Percentiles rank a stretch among this genome's conserved stretches.
These are phyloP conservation scores for Agrocybe pediades DNA, from an alignment of 768 basidiomycete species.

Conservation along the genomic window DNA sequence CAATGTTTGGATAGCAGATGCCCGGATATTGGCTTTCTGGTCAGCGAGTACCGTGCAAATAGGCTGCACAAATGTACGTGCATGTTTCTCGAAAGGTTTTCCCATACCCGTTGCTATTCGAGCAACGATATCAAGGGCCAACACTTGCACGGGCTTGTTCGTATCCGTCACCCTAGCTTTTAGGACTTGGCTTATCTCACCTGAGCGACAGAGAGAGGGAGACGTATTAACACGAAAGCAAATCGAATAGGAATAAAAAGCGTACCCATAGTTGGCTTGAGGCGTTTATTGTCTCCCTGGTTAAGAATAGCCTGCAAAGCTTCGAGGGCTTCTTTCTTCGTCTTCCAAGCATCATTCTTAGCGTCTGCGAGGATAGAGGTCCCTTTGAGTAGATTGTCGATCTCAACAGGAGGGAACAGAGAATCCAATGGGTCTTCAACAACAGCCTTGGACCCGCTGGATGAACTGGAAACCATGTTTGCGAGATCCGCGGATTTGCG, in stretches of 20 bases:
- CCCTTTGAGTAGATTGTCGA: slow-evolving; percentile 82
- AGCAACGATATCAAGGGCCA: slow-evolving; percentile 88
- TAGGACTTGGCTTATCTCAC: slow-evolving; percentile 87
- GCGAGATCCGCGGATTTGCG: slow-evolving; percentile 78
- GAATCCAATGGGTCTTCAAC: slow-evolving; percentile 84
- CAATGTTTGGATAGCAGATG: slow-evolving; percentile 76
- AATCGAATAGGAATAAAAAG: slow-evolving; percentile 2
- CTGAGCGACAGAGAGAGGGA: slow-evolving; percentile 42
- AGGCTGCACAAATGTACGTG: slow-evolving; percentile 72
- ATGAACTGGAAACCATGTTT: slow-evolving; percentile 42
- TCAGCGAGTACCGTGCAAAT: slow-evolving; percentile 88
- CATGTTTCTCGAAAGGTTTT: slow-evolving; percentile 90
- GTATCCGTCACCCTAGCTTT: slow-evolving; percentile 89
- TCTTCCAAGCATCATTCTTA: slow-evolving; percentile 96
- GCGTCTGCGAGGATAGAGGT: slow-evolving; percentile 81
- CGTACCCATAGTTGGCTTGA: slow-evolving; percentile 88
- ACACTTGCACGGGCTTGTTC: slow-evolving; percentile 90
- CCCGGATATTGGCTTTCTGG: slow-evolving; percentile 86
- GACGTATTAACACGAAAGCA: background rate
- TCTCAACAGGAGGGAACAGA: slow-evolving; percentile 92
- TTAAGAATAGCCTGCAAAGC: slow-evolving; percentile 80
- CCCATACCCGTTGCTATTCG: slow-evolving; percentile 95
- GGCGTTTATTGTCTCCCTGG: slow-evolving; percentile 87
- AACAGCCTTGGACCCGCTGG: slow-evolving; percentile 41
- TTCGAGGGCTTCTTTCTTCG: slow-evolving; percentile 94